Conservation (phyloP, 352 stramenopile genomes). For the Peronospora belbahrii region DNA sequence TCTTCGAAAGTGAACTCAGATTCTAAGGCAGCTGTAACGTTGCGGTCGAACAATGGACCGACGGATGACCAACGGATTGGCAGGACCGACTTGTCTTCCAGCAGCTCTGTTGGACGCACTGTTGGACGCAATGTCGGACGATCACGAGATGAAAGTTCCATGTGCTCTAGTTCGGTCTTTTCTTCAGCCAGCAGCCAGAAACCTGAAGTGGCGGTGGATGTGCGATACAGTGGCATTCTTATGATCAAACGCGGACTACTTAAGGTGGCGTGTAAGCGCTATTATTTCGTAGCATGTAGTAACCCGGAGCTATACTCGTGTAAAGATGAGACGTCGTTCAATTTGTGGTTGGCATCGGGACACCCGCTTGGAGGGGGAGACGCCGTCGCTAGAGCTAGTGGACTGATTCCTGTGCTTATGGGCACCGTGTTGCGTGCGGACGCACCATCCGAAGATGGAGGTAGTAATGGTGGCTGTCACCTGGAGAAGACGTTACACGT, state of each 20-base stretch:
- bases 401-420: constrained; percentile 32
- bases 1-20: constrained; percentile 2
- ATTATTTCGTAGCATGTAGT: constrained; percentile 43
- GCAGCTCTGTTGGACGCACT: constrained; percentile 5
- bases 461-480: constrained; percentile 18
- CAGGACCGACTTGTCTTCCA: constrained; percentile 11
- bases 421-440: constrained; percentile 52
- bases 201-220: constrained; percentile 24
- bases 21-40: background rate
- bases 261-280: constrained; percentile 56
- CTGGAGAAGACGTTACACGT: constrained; percentile 43
- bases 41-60: background rate
- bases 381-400: constrained; percentile 16
- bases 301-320: constrained; percentile 46
- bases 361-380: constrained; percentile 26
- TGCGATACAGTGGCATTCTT: constrained; percentile 40
- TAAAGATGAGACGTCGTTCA: constrained; percentile 61
- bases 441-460: constrained; percentile 19
- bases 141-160: constrained; percentile 12
- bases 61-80: constrained; percentile 4
- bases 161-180: constrained; percentile 16
- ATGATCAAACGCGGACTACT: constrained; percentile 41
- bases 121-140: constrained; percentile 3
- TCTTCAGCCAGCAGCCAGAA: constrained; percentile 9
- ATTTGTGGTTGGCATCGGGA: constrained; percentile 44